Conservation (phyloP, 495 filamentous ascomycete species). For the Sphaerosporella brunnea region DNA sequence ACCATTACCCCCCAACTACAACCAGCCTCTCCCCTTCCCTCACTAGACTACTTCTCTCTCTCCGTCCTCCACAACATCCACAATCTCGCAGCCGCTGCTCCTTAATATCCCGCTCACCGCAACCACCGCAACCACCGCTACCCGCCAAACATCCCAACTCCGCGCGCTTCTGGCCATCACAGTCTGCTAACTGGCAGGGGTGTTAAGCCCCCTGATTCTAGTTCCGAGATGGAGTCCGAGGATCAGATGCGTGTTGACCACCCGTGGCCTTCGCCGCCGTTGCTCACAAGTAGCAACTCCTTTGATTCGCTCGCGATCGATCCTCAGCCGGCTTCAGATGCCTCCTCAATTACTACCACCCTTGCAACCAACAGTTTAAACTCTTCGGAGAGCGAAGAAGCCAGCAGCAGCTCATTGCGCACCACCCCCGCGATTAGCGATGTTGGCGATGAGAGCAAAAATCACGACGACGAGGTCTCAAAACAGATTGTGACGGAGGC, state of each 20-base stretch:
- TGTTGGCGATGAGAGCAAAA: background rate
- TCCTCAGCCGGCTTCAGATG: constrained; percentile 4
- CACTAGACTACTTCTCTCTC: background rate
- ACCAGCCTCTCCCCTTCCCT: constrained; percentile 5
- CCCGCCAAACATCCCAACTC: background rate
- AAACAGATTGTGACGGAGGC: constrained; percentile 5
- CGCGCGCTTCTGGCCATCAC: background rate
- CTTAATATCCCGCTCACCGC: constrained; percentile 1
- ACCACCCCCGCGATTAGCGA: constrained; percentile 3
- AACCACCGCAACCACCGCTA: background rate
- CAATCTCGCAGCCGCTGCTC: background rate
- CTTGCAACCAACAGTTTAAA: constrained; percentile 1
- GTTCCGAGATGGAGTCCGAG: background rate
- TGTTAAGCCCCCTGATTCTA: background rate
- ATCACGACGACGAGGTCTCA: background rate
- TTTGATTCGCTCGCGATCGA: background rate
- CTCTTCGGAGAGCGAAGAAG: background rate
- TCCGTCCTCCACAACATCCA: constrained; percentile 1
- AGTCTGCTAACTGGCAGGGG: background rate
- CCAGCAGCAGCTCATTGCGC: constrained; percentile 1
- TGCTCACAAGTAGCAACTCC: background rate
- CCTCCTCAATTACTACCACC: constrained; percentile 3
- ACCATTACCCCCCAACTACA: background rate
- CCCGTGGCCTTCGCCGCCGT: background rate
- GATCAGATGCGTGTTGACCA: background rate